Conservation (phyloP, 2,329 filamentous ascomycete genomes). For the Setomelanomma holmii region DNA sequence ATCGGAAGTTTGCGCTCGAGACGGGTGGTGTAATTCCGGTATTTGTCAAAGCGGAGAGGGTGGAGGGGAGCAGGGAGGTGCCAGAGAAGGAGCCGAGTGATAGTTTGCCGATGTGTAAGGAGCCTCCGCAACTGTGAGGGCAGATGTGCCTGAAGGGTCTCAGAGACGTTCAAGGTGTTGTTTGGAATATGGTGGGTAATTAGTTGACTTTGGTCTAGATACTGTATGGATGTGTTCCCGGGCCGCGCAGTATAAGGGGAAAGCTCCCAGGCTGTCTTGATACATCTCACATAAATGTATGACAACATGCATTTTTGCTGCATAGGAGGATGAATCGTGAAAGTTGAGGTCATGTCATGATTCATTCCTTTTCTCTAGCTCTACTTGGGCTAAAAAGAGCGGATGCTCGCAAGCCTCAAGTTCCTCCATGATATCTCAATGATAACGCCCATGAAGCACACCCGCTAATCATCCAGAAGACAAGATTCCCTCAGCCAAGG, state of each 20-base stretch:
- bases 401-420: neutral
- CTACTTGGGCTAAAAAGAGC: neutral
- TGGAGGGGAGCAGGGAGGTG: conserved; percentile 38
- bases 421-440: neutral
- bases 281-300: no score
- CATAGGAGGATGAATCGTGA: neutral
- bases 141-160: neutral
- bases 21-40: conserved; percentile 74
- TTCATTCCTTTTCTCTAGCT: neutral
- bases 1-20: conserved; percentile 64
- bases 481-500: neutral
- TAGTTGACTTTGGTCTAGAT: no score
- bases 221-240: no score
- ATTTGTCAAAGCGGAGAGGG: conserved; percentile 65
- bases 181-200: no score
- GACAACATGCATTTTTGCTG: no score
- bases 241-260: no score
- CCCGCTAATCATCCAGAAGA: conserved; percentile 9
- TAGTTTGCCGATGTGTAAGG: conserved; percentile 37
- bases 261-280: no score
- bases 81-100: conserved; percentile 43
- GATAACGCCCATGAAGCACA: conserved; percentile 9
- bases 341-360: neutral
- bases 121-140: conserved; percentile 15
- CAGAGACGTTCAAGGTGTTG: neutral